Evolutionary conservation across 2,329 filamentous ascomycete species (phyloP), one percentile per base, ranked within the genome.

Genomic region (Sphaerulina musiva): DNA sequence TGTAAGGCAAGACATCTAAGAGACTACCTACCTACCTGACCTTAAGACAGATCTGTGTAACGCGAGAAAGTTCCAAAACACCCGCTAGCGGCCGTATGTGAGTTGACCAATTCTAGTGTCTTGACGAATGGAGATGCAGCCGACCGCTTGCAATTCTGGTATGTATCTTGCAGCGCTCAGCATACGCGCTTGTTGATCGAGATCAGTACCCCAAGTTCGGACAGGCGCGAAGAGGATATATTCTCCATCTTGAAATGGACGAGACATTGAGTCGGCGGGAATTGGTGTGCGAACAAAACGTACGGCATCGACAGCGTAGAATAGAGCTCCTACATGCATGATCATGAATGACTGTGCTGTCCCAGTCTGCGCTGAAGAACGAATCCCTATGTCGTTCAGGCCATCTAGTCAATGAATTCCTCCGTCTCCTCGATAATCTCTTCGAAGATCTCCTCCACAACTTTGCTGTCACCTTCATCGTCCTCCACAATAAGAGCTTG

Each of bases 381-480:
- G 34, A 11, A 26, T 29, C 11, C 5, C 17, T 20, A 29, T 26
- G 12, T 20, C 17, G 8, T 44, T 44, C 11, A 12, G 11, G 11
- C 42, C 6, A 38, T 17, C 51, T 64, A 67, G 34, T 66, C 73
- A 61, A 80, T 72, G 62, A 88, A 78, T 75, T 97, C 93, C 78
- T 97, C 93, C 55, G 78, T 86, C 81, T 96, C 87, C 74, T 91
- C 85, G 59, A 88, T 73, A 64, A 86, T 92, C 76, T 96, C 91
- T 74, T 97, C 93, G 59, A 96, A 90, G 59, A 95, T 84, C 66
- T 83, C 87, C 72, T 87, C 82, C 48, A 77, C 73, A 56, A 81
- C 83, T 62, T 82, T 81, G 41, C 67, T 68, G 46, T 72, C 70
- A 7, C 67, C 72, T 53, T 80, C 80, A 12, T 70, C 72, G 67